A percentile compares a stretch with the other conserved stretches of the same genome.
Conservation (phyloP, 768 basidiomycete species). For the Sporobolomyces phaffii region DNA sequence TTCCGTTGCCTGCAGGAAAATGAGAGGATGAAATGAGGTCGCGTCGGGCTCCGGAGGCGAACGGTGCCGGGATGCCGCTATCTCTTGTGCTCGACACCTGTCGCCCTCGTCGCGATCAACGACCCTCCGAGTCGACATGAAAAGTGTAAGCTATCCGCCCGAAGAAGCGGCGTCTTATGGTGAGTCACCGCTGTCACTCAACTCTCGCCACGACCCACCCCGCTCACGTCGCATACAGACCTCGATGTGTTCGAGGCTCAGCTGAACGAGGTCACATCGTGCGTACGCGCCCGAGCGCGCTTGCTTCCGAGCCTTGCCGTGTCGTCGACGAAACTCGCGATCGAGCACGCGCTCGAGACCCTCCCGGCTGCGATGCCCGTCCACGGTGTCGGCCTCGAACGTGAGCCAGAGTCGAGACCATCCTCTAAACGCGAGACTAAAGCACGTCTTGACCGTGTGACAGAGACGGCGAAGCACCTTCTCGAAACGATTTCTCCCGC, state of each 20-base stretch:
- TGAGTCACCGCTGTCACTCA: not conserved
- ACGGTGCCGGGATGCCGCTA: too few species aligned
- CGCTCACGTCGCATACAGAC: not conserved
- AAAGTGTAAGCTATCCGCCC: not conserved
- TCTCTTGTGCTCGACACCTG: too few species aligned
- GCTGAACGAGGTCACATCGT: not conserved
- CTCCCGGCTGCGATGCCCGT: conserved; percentile 44
- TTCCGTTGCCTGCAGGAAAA: too few species aligned
- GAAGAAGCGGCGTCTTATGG: conserved; percentile 4
- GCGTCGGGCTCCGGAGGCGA: too few species aligned
- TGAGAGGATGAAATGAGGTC: too few species aligned
- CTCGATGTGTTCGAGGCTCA: not conserved
- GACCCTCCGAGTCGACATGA: too few species aligned
- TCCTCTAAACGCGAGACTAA: too few species aligned
- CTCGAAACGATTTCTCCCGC: conserved; percentile 45
- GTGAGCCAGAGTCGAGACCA: conserved; percentile 10
- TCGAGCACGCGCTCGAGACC: conserved; percentile 37
- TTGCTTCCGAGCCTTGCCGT: not conserved
- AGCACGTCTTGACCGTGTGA: too few species aligned
- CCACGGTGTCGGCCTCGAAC: conserved; percentile 45
- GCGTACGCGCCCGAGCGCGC: not conserved
- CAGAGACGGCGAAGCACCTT: conserved; percentile 36
- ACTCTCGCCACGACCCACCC: not conserved
- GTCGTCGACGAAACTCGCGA: conserved; percentile 9
- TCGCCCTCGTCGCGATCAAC: too few species aligned